phyloP scores from a whole-genome alignment of 495 filamentous ascomycete genomes.

The Lasiosphaeria ovina region DNA sequence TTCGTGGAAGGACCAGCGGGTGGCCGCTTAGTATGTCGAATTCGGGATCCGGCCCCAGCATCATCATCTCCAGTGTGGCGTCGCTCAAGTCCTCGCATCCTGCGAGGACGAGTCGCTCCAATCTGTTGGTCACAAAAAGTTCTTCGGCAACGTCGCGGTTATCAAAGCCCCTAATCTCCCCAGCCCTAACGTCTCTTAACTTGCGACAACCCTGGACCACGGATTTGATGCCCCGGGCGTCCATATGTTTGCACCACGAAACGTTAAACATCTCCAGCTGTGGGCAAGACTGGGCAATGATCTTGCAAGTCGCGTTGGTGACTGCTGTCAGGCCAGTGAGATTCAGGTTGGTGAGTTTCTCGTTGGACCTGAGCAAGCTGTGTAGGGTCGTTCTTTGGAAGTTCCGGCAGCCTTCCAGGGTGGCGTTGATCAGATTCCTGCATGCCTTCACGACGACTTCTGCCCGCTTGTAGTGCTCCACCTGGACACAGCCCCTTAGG shows the following conservation, averaged over 20 bases:
- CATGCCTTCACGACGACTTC: slow-evolving; percentile 77
- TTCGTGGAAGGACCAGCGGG: slow-evolving; percentile 74
- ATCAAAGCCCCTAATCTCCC: slow-evolving; percentile 78
- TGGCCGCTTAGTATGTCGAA: slow-evolving; percentile 74
- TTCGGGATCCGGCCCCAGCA: slow-evolving; percentile 70
- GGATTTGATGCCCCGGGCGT: slow-evolving; percentile 73
- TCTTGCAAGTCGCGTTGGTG: slow-evolving; percentile 81
- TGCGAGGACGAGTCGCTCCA: slow-evolving; percentile 75
- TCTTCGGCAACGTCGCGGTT: slow-evolving; percentile 64
- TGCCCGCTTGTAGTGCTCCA: slow-evolving; percentile 73
- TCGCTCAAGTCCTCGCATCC: slow-evolving; percentile 77
- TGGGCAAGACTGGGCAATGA: slow-evolving; percentile 80
- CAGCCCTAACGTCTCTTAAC: slow-evolving; percentile 76
- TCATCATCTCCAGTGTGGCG: slow-evolving; percentile 63
- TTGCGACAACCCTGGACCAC: slow-evolving; percentile 69
- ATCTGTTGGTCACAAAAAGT: slow-evolving; percentile 73
- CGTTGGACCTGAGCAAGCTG: slow-evolving; percentile 74
- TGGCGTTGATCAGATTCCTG: slow-evolving; percentile 81
- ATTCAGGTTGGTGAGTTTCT: slow-evolving; percentile 75
- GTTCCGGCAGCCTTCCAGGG: slow-evolving; percentile 83
- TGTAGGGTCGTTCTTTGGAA: slow-evolving; percentile 74
- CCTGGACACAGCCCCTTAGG: slow-evolving; percentile 56
- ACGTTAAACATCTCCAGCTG: slow-evolving; percentile 80
- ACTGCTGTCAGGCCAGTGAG: slow-evolving; percentile 76
- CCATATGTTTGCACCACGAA: slow-evolving; percentile 85